Percentiles rank a stretch among this genome's conserved stretches.
These are phyloP conservation scores for Phaeotremella skinneri DNA, from an alignment of 768 basidiomycete species.

Conservation along the genomic window DNA sequence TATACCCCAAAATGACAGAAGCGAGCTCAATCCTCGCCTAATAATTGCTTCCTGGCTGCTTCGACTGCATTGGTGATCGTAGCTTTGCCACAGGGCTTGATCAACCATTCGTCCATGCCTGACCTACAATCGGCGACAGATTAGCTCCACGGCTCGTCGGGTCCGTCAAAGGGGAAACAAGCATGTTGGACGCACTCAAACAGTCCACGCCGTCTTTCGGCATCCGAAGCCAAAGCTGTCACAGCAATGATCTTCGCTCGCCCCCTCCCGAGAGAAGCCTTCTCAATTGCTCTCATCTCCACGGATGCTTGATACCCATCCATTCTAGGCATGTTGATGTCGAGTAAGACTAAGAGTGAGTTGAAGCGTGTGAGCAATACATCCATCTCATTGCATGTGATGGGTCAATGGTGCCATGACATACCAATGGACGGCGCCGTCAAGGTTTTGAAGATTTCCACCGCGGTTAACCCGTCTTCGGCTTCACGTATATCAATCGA, in stretches of 20 bases:
- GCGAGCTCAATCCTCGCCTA: constrained; percentile 8
- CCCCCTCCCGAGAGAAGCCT: constrained; percentile 1
- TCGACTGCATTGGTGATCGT: constrained; percentile 29
- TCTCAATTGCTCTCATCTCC: constrained; percentile 43
- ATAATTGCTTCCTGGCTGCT: constrained; percentile 22
- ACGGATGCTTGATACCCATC: constrained; percentile 42
- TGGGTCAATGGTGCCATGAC: neutral
- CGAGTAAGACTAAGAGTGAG: constrained; percentile 28
- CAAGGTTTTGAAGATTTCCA: constrained; percentile 32
- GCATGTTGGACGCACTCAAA: constrained; percentile 36
- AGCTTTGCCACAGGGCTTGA: constrained; percentile 36
- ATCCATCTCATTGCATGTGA: neutral
- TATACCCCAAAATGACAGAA: too few species aligned
- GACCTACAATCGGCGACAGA: constrained; percentile 14
- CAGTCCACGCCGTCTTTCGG: constrained; percentile 34
- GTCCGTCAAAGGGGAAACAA: neutral
- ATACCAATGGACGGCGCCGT: constrained; percentile 21
- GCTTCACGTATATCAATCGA: constrained; percentile 37
- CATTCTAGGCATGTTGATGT: constrained; percentile 49
- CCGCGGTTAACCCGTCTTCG: constrained; percentile 40
- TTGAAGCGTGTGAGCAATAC: neutral
- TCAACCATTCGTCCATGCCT: constrained; percentile 37
- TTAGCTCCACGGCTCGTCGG: neutral
- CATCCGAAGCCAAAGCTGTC: constrained; percentile 44
- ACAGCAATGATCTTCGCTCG: constrained; percentile 42